Percentiles rank a stretch among this genome's conserved stretches.
Evolutionary conservation across 2,329 filamentous ascomycete species (phyloP).

Genomic region (Esteya vermicola): DNA sequence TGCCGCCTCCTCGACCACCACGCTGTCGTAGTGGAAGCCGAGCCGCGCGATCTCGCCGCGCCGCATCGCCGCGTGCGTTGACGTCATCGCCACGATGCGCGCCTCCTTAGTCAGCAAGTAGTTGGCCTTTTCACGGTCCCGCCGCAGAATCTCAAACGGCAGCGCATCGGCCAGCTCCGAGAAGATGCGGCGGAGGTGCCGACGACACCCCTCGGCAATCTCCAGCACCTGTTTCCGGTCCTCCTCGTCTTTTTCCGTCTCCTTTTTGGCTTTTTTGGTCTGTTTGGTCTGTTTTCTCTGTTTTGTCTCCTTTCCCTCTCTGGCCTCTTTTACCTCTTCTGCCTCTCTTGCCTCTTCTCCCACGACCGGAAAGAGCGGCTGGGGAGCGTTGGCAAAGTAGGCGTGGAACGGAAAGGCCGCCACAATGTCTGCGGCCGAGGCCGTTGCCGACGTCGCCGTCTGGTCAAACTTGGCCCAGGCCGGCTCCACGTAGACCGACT

Average conservation of each 20-base stretch:
- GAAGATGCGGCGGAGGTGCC: slow-evolving; percentile 82
- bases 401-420: slow-evolving; percentile 71
- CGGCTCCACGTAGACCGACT: slow-evolving; percentile 78
- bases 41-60: slow-evolving; percentile 77
- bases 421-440: slow-evolving; percentile 47
- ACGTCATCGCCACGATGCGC: slow-evolving; percentile 97
- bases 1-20: slow-evolving; percentile 96
- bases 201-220: slow-evolving; percentile 70
- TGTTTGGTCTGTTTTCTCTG: too few species aligned
- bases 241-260: too few species aligned
- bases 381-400: slow-evolving; percentile 79
- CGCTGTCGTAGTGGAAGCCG: slow-evolving; percentile 96
- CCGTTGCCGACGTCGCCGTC: slow-evolving; percentile 38
- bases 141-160: slow-evolving; percentile 85
- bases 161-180: slow-evolving; percentile 82
- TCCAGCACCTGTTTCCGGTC: slow-evolving; percentile 58
- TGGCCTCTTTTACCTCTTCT: too few species aligned
- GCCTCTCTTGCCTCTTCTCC: too few species aligned
- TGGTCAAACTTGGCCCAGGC: slow-evolving; percentile 79
- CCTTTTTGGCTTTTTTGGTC: too few species aligned
- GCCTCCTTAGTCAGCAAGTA: slow-evolving; percentile 92
- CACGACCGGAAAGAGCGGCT: slow-evolving; percentile 66
- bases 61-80: slow-evolving; percentile 91
- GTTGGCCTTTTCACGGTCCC: slow-evolving; percentile 84
- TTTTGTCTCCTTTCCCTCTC: too few species aligned